phyloP scores from a whole-genome alignment of 2,329 filamentous ascomycete species.

The Penicillium sp. region DNA sequence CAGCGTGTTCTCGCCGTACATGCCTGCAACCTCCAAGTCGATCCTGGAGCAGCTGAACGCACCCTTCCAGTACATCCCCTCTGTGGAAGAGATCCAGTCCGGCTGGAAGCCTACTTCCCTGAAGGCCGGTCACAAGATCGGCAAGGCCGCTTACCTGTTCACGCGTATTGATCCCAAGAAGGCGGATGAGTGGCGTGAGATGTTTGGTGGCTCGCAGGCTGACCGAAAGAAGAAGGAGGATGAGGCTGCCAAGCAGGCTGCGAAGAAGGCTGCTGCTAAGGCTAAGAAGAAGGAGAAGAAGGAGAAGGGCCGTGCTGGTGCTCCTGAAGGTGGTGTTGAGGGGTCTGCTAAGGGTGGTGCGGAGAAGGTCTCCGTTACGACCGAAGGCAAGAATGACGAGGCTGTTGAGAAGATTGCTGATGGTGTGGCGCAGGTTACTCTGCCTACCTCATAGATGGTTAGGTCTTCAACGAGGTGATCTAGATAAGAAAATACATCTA shows the following conservation, averaged over 20 bases:
- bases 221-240: constrained; percentile 69
- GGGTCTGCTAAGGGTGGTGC: constrained; percentile 38
- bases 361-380: constrained; percentile 26
- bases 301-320: constrained; percentile 32
- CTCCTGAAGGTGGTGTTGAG: constrained; percentile 36
- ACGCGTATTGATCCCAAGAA: constrained; percentile 79
- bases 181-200: constrained; percentile 77
- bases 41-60: constrained; percentile 75
- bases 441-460: constrained; percentile 39
- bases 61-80: constrained; percentile 61
- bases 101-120: constrained; percentile 62
- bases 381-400: constrained; percentile 32
- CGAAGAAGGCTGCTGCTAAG: constrained; percentile 41
- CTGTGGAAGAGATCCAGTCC: constrained; percentile 49
- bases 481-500: neutral
- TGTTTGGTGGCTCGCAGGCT: constrained; percentile 67
- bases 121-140: constrained; percentile 74
- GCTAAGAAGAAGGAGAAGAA: constrained; percentile 38
- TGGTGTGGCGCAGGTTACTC: constrained; percentile 44
- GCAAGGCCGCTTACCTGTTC: constrained; percentile 77
- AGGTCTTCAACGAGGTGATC: neutral
- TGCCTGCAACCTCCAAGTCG: constrained; percentile 72
- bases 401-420: constrained; percentile 43
- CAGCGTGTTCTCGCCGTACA: constrained; percentile 76
- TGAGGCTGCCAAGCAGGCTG: constrained; percentile 42